Evolutionary conservation across 768 basidiomycete genomes (phyloP).

Genomic region (Pulveroboletus sp.): DNA sequence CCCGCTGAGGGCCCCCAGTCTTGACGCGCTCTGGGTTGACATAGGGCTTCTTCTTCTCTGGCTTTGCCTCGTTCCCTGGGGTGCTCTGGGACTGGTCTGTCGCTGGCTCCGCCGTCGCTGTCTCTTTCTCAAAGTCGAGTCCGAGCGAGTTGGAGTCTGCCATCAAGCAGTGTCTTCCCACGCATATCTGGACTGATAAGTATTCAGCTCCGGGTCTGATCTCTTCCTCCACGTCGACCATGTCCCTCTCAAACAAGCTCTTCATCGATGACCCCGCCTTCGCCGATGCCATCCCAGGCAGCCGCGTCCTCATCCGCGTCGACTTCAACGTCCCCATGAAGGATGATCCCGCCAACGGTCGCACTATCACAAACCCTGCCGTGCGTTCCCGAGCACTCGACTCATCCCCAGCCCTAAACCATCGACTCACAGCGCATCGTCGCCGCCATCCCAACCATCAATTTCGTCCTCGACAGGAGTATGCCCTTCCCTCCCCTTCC

Average conservation of each 20-base stretch:
- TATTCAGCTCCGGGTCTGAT: not conserved
- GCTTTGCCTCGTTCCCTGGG: conserved; percentile 19
- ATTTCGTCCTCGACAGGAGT: conserved; percentile 88
- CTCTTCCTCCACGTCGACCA: conserved; percentile 32
- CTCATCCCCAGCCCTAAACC: conserved; percentile 1
- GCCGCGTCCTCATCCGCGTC: conserved; percentile 89
- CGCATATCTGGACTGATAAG: conserved; percentile 3
- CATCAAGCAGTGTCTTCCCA: conserved; percentile 30
- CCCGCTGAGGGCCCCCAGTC: conserved; percentile 73
- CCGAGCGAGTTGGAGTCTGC: conserved; percentile 61
- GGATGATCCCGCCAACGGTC: conserved; percentile 61
- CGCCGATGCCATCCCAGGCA: conserved; percentile 61
- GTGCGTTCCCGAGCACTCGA: conserved; percentile 46
- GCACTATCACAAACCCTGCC: conserved; percentile 95
- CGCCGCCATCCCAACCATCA: conserved; percentile 92
- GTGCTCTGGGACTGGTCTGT: conserved; percentile 3
- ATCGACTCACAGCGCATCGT: conserved; percentile 75
- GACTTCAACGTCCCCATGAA: conserved; percentile 95
- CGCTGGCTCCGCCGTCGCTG: conserved; percentile 6
- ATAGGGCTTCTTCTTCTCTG: conserved; percentile 68
- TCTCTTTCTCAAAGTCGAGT: conserved; percentile 54
- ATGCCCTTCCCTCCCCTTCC: conserved; percentile 4
- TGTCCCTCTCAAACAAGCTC: conserved; percentile 96
- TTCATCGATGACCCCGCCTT: conserved; percentile 75
- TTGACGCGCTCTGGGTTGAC: conserved; percentile 80